Base-by-base conservation (phyloP, 2,329 filamentous ascomycete species). In the Coleophoma crateriformis region DNA sequence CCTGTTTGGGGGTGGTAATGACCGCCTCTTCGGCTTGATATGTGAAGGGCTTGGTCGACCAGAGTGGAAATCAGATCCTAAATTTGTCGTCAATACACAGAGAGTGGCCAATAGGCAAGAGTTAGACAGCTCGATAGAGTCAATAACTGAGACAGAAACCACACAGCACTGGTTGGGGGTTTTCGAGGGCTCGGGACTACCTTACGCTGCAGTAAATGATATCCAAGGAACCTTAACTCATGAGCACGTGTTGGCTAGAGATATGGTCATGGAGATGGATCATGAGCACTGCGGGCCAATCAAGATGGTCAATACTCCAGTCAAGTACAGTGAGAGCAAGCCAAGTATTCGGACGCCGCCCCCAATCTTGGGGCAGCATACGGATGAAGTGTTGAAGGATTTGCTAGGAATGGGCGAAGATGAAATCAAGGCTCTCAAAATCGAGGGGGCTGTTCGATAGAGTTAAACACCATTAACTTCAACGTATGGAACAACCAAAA, bases 181-280 rank as follows among this genome's bases (percentile, higher is more conserved):
- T 1, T 84, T 96, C 41, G 90, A 96, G 61, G 90, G 89, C n/a
- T 87, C 81, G 51, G 94, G 94, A 5, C 84, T 99, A 84, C 94
- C 94, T 0, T 99, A 94, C 63, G 88, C 92, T 1, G 90, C 92
- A 1, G 87, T 99, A 59, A 99, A 97, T 64, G 92, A 99, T 63
- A 83, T 99, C 7, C 87, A 94, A 67, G 80, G 77, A 17, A 89
- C 94, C 0, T 72, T 99, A 47, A 84, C 87, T 53, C 90, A 96
- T 64, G 79, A 85, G 54, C 94, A 99, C 68, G 90, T 90, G 71
- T 74, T 71, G 71, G 91, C 91, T 19, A 80, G 94, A 50, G 79
- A 85, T 52, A 99, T 99, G 94, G 87, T 99, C 1, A 81, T 88
- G 13, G 87, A 96, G 64, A 74, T 96, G 41, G 81, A 96, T 1